Evolutionary conservation across 495 filamentous ascomycete species (phyloP).

Genomic region (Sporormia fimetaria): DNA sequence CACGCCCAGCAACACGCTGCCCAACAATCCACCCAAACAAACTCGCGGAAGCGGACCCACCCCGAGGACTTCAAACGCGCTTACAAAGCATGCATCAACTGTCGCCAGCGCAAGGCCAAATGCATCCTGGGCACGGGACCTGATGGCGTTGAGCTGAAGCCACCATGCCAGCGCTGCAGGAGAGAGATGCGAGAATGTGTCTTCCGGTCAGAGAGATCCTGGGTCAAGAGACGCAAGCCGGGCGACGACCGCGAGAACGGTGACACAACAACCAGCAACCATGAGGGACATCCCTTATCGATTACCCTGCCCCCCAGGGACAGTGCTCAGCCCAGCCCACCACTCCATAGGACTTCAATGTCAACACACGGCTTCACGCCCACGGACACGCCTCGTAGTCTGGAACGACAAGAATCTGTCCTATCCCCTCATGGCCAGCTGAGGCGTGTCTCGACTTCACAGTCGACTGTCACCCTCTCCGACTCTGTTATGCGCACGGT

Average conservation of each 20-base stretch:
- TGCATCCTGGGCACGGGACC: conserved; percentile 17
- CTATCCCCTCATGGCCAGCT: conserved; percentile 6
- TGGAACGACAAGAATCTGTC: neutral
- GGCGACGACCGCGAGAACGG: conserved; percentile 4
- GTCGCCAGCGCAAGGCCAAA: conserved; percentile 21
- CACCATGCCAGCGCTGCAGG: conserved; percentile 22
- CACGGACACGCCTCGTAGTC: conserved; percentile 6
- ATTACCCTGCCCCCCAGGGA: neutral
- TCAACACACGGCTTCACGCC: conserved; percentile 1
- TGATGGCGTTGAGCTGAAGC: conserved; percentile 17
- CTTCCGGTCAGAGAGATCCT: conserved; percentile 21
- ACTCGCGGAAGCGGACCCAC: conserved; percentile 12
- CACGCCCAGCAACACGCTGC: neutral
- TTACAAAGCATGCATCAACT: conserved; percentile 28
- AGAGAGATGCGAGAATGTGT: conserved; percentile 26
- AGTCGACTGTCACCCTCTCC: conserved; percentile 8
- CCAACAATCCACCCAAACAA: neutral
- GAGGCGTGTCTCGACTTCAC: conserved; percentile 15
- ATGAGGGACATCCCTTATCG: no score
- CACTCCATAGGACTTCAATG: neutral
- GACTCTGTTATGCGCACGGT: conserved; percentile 24
- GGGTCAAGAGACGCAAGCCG: conserved; percentile 23
- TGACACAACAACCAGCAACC: neutral
- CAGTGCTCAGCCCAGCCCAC: conserved; percentile 1
- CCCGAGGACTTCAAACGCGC: conserved; percentile 26